Evolutionary conservation across 352 stramenopile genomes (phyloP).

Genomic region (Phytophthora cactorum): DNA sequence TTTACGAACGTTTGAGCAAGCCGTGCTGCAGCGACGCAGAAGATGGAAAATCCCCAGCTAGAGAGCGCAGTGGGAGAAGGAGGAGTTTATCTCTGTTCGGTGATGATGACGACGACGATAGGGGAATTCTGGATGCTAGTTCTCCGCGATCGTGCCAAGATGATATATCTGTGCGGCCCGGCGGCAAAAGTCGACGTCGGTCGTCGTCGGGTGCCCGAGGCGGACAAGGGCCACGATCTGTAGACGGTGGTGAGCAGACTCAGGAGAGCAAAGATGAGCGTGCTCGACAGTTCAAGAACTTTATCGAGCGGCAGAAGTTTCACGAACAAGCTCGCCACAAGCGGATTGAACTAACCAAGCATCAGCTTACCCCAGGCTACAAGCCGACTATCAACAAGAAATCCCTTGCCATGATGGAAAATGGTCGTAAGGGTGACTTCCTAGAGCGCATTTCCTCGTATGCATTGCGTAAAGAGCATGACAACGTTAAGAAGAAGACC

Average conservation of each 20-base stretch:
- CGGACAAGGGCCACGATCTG: slow-evolving; percentile 57
- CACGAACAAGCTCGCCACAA: slow-evolving; percentile 72
- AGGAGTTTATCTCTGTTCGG: slow-evolving; percentile 40
- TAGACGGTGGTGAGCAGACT: slow-evolving; percentile 40
- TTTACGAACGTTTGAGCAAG: slow-evolving; percentile 83
- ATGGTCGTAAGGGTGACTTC: slow-evolving; percentile 82
- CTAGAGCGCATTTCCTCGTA: slow-evolving; percentile 81
- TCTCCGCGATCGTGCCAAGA: slow-evolving; percentile 50
- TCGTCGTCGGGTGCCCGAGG: slow-evolving; percentile 4
- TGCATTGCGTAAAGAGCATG: slow-evolving; percentile 79
- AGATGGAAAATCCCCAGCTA: slow-evolving; percentile 26
- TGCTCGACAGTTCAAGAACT: slow-evolving; percentile 63
- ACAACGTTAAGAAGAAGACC: slow-evolving; percentile 78
- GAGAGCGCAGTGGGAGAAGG: slow-evolving; percentile 25
- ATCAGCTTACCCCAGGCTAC: slow-evolving; percentile 61
- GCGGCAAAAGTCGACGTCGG: slow-evolving; percentile 23
- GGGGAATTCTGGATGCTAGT: slow-evolving; percentile 25
- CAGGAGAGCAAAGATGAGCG: slow-evolving; percentile 61
- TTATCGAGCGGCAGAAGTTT: slow-evolving; percentile 78
- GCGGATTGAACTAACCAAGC: slow-evolving; percentile 67
- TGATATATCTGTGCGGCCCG: slow-evolving; percentile 54
- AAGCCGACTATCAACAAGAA: slow-evolving; percentile 86
- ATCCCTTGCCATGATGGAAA: slow-evolving; percentile 80
- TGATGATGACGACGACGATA: slow-evolving; percentile 42
- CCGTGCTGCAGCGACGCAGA: slow-evolving; percentile 45